Conservation (phyloP, 129 eudicot genomes). For the Flaveria robusta region DNA sequence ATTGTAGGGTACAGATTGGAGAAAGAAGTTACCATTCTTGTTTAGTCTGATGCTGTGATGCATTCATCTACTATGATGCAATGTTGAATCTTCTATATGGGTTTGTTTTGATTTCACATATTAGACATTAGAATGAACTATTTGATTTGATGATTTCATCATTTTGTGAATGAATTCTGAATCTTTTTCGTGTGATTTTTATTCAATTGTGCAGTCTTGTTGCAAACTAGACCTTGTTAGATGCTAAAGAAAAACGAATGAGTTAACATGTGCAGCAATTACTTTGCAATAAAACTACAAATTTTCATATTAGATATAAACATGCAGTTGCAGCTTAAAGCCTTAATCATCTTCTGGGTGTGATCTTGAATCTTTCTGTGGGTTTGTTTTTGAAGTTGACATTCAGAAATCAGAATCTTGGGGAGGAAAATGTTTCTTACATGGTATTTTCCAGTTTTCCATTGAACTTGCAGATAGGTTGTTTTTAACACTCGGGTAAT, state of each 20-base stretch:
- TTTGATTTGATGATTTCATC: background rate
- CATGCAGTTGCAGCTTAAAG: too few relatives aligned
- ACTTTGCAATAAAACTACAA: too few relatives aligned
- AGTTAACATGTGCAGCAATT: too few relatives aligned
- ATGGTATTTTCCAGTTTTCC: background rate
- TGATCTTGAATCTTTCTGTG: background rate
- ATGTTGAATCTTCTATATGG: background rate
- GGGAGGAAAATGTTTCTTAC: background rate
- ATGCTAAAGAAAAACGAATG: too few relatives aligned
- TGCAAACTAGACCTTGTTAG: too few relatives aligned
- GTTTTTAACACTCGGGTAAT: background rate
- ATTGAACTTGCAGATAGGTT: background rate
- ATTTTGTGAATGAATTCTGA: background rate
- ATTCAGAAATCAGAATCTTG: background rate
- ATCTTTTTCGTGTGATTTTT: background rate
- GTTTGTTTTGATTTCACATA: background rate
- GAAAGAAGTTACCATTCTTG: slow-evolving; percentile 8
- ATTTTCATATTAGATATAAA: too few relatives aligned
- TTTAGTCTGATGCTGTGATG: background rate
- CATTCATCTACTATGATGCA: background rate
- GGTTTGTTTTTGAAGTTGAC: too few relatives aligned
- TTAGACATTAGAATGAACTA: background rate
- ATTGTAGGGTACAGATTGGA: too few relatives aligned
- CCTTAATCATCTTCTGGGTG: background rate
- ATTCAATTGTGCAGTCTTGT: background rate